Evolutionary conservation across 2,329 filamentous ascomycete species (phyloP).

Genomic region (Penicillium corylophilum): DNA sequence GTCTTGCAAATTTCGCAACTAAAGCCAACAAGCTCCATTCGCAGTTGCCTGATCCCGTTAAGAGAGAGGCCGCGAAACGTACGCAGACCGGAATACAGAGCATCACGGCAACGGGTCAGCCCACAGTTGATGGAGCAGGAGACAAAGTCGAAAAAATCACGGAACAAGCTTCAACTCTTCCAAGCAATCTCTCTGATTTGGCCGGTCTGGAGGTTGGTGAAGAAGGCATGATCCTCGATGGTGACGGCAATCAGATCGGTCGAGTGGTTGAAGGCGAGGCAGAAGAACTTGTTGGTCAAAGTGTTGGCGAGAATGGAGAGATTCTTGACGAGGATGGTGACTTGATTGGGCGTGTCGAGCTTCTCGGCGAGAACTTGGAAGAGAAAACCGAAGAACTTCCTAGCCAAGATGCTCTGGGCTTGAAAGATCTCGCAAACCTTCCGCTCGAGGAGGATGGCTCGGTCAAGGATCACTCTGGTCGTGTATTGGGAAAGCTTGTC

Average conservation of each 20-base stretch:
- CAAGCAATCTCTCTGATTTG: background rate
- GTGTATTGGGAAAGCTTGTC: background rate
- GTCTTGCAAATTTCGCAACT: background rate
- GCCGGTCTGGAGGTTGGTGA: background rate
- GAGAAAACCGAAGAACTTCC: background rate
- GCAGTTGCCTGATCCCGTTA: background rate
- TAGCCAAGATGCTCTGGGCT: background rate
- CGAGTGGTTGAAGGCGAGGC: background rate
- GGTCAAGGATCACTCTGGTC: background rate
- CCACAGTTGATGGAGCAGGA: background rate
- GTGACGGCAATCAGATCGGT: background rate
- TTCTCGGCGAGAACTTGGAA: background rate
- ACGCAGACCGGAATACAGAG: background rate
- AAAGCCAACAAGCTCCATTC: background rate
- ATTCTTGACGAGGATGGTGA: background rate
- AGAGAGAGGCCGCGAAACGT: background rate
- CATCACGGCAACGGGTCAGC: background rate
- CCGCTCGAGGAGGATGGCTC: background rate
- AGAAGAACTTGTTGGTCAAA: background rate
- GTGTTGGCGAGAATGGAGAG: background rate
- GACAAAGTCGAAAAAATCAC: background rate
- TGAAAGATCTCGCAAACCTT: background rate
- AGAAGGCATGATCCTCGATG: background rate
- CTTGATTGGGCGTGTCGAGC: background rate
- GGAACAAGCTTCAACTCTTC: background rate